Conservation (phyloP, 345 rosid genomes). For the Aethionema arabicum region DNA sequence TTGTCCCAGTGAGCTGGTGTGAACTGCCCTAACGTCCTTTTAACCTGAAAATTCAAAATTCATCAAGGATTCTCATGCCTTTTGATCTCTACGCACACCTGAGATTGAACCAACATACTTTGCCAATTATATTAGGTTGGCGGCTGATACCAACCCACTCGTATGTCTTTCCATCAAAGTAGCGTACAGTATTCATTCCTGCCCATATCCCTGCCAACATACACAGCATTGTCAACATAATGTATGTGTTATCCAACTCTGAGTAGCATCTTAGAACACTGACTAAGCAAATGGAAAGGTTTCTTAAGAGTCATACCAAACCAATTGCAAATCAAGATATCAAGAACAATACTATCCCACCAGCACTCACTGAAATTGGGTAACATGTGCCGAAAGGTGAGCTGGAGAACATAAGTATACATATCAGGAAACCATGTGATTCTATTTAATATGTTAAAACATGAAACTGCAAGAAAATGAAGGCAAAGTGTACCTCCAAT, state of each 20-base stretch:
- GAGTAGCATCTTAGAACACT: background rate
- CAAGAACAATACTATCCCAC: conserved; percentile 99
- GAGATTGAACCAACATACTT: conserved; percentile 42
- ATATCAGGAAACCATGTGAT: background rate
- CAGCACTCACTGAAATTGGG: conserved; percentile 99
- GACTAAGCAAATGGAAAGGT: background rate
- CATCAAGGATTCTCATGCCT: background rate
- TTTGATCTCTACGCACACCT: background rate
- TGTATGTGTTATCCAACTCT: background rate
- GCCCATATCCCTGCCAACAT: conserved; percentile 86
- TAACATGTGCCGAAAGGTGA: conserved; percentile 95
- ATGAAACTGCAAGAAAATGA: background rate
- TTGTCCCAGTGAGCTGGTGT: conserved; percentile 99
- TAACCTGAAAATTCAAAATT: conserved; percentile 49
- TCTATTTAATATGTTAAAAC: conserved; percentile 2
- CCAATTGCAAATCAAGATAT: conserved; percentile 97
- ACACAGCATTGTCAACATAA: conserved; percentile 13
- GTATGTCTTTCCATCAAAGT: conserved; percentile 94
- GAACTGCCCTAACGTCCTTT: conserved; percentile 85
- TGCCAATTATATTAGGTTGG: conserved; percentile 87
- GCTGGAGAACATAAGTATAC: conserved; percentile 47
- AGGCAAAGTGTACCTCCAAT: conserved; percentile 73
- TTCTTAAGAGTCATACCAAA: conserved; percentile 65
- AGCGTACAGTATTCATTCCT: conserved; percentile 92
- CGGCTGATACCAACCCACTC: conserved; percentile 99